A percentile compares a stretch with the other conserved stretches of the same genome.
Conservation (phyloP, 306 rosid species). For the Cicer arietinum region DNA sequence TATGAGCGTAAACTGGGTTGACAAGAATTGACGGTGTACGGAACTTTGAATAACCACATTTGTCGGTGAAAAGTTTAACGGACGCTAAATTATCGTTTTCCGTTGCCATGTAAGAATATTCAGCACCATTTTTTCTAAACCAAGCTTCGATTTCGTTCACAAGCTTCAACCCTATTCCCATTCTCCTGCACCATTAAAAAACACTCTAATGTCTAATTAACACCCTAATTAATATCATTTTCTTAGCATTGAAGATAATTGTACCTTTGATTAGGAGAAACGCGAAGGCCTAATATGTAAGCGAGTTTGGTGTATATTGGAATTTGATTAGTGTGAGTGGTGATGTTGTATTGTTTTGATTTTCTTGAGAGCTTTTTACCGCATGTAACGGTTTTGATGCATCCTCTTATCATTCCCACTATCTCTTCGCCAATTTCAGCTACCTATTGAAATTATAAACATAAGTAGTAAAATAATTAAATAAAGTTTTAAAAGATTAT, state of each 20-base stretch:
- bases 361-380: constrained; percentile 66
- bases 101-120: constrained; percentile 91
- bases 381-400: constrained; percentile 90
- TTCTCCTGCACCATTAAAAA: constrained; percentile 60
- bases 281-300: constrained; percentile 91
- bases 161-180: constrained; percentile 86
- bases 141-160: constrained; percentile 72
- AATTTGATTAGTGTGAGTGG: constrained; percentile 40
- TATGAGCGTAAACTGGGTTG: constrained; percentile 89
- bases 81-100: constrained; percentile 88
- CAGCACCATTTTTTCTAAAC: constrained; percentile 77
- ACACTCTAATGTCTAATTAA: not conserved
- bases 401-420: constrained; percentile 92
- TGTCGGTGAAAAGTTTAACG: constrained; percentile 77
- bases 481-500: no score
- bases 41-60: constrained; percentile 90
- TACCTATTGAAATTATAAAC: constrained; percentile 56
- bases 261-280: constrained; percentile 85
- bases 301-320: constrained; percentile 83
- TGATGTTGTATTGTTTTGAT: constrained; percentile 34
- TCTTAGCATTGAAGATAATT: not conserved
- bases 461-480: no score
- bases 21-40: constrained; percentile 87
- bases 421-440: constrained; percentile 75
- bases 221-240: no score